phyloP scores from a whole-genome alignment of 129 eudicot species.

The Sambucus nigra region DNA sequence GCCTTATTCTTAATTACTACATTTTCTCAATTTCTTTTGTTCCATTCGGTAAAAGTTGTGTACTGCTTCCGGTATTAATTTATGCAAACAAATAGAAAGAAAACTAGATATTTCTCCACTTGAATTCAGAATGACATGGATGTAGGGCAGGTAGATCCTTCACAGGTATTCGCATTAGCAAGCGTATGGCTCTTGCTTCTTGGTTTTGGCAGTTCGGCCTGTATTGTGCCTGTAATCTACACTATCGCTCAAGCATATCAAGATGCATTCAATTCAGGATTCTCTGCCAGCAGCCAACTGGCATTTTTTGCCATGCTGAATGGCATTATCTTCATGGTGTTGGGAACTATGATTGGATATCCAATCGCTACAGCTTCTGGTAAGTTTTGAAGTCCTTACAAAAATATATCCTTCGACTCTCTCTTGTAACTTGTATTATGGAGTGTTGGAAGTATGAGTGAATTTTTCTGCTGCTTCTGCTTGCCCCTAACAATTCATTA shows the following conservation, averaged over 20 bases:
- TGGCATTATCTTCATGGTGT: constrained; percentile 55
- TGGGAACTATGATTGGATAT: constrained; percentile 75
- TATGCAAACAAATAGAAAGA: background rate
- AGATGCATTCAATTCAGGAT: constrained; percentile 48
- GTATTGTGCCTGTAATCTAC: constrained; percentile 67
- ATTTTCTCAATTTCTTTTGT: background rate
- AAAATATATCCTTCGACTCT: background rate
- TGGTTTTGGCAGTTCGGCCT: constrained; percentile 66
- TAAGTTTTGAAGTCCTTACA: constrained; percentile 22
- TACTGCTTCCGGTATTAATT: background rate
- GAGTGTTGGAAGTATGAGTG: too few species aligned
- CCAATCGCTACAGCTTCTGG: constrained; percentile 96
- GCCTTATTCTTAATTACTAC: background rate
- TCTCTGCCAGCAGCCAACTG: constrained; percentile 33
- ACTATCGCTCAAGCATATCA: constrained; percentile 58
- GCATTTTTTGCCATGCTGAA: constrained; percentile 48
- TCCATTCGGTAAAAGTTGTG: background rate
- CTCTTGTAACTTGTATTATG: too few species aligned
- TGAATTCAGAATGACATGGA: constrained; percentile 51
- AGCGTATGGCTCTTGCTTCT: constrained; percentile 90
- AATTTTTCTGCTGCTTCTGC: too few species aligned
- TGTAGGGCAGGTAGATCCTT: constrained; percentile 99
- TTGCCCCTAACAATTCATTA: too few species aligned
- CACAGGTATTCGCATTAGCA: constrained; percentile 89
- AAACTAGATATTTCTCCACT: constrained; percentile 24